Conservation (phyloP, 345 rosid species). For the Citrus reticulata region DNA sequence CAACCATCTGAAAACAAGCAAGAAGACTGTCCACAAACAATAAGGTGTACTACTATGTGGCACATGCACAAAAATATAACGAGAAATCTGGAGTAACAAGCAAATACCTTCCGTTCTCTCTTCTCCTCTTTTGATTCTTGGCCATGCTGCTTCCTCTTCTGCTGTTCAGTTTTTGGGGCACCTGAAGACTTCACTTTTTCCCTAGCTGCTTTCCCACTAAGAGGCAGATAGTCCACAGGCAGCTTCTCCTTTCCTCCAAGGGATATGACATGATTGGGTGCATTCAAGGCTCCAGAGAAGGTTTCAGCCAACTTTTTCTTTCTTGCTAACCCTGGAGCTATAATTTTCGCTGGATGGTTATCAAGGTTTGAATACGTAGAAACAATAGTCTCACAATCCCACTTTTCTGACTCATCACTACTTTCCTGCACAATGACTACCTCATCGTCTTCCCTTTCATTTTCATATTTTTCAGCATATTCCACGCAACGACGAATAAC, state of each 20-base stretch:
- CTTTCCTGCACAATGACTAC: conserved; percentile 53
- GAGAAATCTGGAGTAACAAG: not conserved
- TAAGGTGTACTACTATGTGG: not conserved
- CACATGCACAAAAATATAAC: not conserved
- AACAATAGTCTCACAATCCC: conserved; percentile 74
- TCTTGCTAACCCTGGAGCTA: conserved; percentile 53
- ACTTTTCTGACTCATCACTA: conserved; percentile 69
- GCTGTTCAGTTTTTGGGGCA: conserved; percentile 37
- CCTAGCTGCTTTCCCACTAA: conserved; percentile 10
- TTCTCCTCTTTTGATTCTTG: conserved; percentile 91
- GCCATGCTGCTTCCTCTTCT: conserved; percentile 54
- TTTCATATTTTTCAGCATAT: conserved; percentile 61
- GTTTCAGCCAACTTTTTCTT: conserved; percentile 59
- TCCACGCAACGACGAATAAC: conserved; percentile 55
- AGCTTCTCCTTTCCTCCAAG: conserved; percentile 76
- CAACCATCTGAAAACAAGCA: not conserved
- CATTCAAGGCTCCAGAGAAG: conserved; percentile 39
- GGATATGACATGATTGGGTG: conserved; percentile 39
- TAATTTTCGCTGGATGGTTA: conserved; percentile 60
- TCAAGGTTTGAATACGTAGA: conserved; percentile 62
- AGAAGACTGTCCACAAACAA: not conserved
- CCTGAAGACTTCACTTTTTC: conserved; percentile 8
- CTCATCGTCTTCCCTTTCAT: conserved; percentile 52
- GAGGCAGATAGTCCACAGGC: conserved; percentile 67
- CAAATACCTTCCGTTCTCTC: conserved; percentile 74